Conservation (phyloP, 257 asterid genomes). For the Anisodus tanguticus region DNA sequence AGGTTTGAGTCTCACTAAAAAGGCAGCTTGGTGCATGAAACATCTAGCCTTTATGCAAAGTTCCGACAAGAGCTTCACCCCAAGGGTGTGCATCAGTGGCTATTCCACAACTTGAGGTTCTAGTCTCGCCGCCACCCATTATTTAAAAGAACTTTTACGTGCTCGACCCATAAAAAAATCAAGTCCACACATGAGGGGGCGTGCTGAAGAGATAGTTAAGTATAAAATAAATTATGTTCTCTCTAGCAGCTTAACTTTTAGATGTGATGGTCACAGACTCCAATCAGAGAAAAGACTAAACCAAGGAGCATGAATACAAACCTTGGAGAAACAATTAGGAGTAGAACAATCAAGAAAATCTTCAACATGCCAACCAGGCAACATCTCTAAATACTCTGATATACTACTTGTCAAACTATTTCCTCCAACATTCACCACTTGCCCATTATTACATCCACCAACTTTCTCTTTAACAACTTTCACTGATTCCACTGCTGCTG, state of each 20-base stretch:
- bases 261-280: background rate
- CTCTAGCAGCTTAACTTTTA: background rate
- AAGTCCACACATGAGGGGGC: no score
- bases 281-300: background rate
- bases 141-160: background rate
- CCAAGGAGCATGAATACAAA: conserved; percentile 31
- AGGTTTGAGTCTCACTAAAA: background rate
- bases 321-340: conserved; percentile 49
- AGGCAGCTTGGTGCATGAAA: no score
- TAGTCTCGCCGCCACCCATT: background rate
- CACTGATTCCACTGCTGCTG: conserved; percentile 11
- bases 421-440: conserved; percentile 31
- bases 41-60: no score
- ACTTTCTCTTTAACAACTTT: conserved; percentile 15
- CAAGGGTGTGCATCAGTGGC: no score
- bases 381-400: conserved; percentile 64
- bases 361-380: conserved; percentile 78
- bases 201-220: background rate
- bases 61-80: no score
- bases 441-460: conserved; percentile 22
- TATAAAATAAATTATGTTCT: background rate
- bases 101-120: no score
- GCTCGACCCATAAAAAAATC: background rate
- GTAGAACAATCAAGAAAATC: conserved; percentile 59
- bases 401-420: conserved; percentile 48